These are phyloP conservation scores for Mariannaea elegans DNA, from an alignment of 2,329 filamentous ascomycete species.

Conservation along the genomic window DNA sequence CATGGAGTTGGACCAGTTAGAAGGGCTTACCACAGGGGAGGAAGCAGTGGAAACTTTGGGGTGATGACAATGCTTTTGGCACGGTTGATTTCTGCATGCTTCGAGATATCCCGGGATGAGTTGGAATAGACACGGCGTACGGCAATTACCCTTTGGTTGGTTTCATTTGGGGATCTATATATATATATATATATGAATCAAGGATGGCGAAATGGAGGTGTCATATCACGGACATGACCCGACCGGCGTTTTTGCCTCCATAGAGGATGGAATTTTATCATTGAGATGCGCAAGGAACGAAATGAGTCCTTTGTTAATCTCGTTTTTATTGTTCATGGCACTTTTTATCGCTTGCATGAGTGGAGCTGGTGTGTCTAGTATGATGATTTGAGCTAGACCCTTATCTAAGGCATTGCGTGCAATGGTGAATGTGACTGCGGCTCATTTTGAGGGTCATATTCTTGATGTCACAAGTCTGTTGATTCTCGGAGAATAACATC, in stretches of 20 bases:
- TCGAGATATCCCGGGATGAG: constrained; percentile 17
- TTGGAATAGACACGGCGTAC: constrained; percentile 35
- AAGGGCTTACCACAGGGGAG: neutral
- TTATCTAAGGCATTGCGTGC: too few relatives aligned
- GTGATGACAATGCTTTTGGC: neutral
- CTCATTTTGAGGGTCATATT: neutral
- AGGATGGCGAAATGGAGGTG: constrained; percentile 3
- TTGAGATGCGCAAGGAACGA: neutral
- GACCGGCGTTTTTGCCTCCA: constrained; percentile 23
- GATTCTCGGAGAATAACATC: neutral
- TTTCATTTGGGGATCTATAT: constrained; percentile 6
- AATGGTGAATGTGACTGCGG: neutral
- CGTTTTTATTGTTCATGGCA: neutral
- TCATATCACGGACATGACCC: constrained; percentile 11
- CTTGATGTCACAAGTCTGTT: neutral
- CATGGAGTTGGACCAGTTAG: constrained; percentile 30
- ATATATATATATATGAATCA: neutral
- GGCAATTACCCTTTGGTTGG: constrained; percentile 18
- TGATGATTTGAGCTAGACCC: too few relatives aligned
- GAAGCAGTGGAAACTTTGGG: neutral
- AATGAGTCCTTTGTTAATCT: neutral
- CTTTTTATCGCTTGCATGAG: too few relatives aligned
- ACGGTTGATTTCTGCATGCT: constrained; percentile 9
- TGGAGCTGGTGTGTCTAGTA: too few relatives aligned
- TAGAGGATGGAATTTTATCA: constrained; percentile 13